A percentile compares a stretch with the other conserved stretches of the same genome.
These are phyloP conservation scores for Chaetomium sp. DNA, from an alignment of 2,329 filamentous ascomycete genomes.

Conservation along the genomic window DNA sequence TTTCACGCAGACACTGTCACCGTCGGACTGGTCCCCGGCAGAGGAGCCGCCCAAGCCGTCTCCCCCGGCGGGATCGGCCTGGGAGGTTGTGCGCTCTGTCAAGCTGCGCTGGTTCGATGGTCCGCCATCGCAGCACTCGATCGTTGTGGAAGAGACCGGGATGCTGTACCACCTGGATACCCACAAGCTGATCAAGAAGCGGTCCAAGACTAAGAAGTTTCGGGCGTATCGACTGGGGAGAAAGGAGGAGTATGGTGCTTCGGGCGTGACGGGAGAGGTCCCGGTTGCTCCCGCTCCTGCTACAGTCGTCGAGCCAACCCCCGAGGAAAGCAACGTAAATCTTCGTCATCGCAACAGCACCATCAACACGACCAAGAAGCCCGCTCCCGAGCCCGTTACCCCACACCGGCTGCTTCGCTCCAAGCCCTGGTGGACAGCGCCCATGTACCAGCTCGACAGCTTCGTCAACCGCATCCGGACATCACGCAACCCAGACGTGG, in stretches of 20 bases:
- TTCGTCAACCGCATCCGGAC: conserved; percentile 39
- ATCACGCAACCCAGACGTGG: conserved; percentile 23
- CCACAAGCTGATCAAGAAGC: neutral
- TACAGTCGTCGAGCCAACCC: too few relatives aligned
- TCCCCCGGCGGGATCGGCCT: neutral
- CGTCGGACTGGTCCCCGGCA: neutral
- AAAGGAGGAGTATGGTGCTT: too few relatives aligned
- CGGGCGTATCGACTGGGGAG: neutral
- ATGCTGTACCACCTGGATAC: neutral
- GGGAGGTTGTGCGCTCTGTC: neutral
- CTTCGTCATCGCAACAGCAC: too few relatives aligned
- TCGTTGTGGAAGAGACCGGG: neutral
- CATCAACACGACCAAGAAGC: conserved; percentile 16
- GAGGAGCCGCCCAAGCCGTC: neutral
- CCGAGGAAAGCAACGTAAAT: too few relatives aligned
- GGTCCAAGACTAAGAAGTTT: neutral
- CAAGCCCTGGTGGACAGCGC: conserved; percentile 37
- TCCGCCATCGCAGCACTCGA: neutral
- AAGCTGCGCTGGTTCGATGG: neutral
- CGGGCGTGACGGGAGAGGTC: too few relatives aligned
- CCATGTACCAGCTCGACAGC: conserved; percentile 41
- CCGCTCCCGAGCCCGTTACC: too few relatives aligned
- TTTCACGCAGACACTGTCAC: neutral
- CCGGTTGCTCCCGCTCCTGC: too few relatives aligned
- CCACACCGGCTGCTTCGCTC: conserved; percentile 11